Percentiles rank a stretch among this genome's conserved stretches.
Conservation (phyloP, 1,284 basidiomycete species). For the Trichosporon faecale region DNA sequence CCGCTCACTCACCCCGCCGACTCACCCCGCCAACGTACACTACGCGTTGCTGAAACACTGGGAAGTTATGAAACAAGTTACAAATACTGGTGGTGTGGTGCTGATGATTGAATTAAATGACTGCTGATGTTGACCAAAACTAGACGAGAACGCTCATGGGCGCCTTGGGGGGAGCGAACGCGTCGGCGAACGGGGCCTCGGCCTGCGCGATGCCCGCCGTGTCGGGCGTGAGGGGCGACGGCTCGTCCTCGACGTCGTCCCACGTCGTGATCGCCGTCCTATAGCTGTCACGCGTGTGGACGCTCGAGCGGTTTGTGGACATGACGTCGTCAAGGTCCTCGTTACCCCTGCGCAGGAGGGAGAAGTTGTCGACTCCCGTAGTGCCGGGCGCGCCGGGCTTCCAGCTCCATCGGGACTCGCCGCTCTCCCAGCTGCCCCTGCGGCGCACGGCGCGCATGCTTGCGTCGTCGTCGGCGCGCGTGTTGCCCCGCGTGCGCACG, state of each 20-base stretch:
- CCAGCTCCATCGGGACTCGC: constrained; percentile 45
- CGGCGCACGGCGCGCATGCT: constrained; percentile 35
- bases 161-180: neutral
- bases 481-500: constrained; percentile 17
- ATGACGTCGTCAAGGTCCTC: constrained; percentile 9
- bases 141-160: neutral
- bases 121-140: neutral
- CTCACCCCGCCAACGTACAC: neutral
- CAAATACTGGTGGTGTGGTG: neutral
- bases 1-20: neutral
- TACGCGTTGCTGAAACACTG: neutral
- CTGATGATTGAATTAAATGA: neutral
- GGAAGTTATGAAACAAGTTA: neutral
- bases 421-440: constrained; percentile 39
- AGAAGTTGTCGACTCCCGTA: constrained; percentile 8
- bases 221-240: neutral
- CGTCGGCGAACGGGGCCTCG: neutral
- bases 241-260: constrained; percentile 10
- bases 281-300: constrained; percentile 22
- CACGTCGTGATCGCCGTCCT: constrained; percentile 19
- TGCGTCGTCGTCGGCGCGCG: constrained; percentile 28
- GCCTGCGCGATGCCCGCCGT: neutral
- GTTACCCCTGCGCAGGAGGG: constrained; percentile 13
- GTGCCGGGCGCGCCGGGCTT: constrained; percentile 16
- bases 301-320: constrained; percentile 12